phyloP scores from a whole-genome alignment of 2,329 filamentous ascomycete species.

The Pseudophaeomoniella oleicola region DNA sequence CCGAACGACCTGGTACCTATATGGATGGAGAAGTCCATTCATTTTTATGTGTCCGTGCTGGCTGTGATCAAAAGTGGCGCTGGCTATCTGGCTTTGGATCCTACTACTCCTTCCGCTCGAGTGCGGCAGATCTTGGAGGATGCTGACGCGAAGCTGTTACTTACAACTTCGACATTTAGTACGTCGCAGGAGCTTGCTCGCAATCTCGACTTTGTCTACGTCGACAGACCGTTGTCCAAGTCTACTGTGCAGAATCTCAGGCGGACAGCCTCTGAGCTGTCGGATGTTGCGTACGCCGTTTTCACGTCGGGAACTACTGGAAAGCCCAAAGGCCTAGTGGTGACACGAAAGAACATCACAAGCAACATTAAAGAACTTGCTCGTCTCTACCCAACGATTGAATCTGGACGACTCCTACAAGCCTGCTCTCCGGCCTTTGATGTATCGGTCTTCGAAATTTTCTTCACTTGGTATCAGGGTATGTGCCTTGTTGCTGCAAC shows the following conservation, averaged over 20 bases:
- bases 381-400: conserved; percentile 46
- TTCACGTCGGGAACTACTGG: conserved; percentile 79
- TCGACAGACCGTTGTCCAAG: background rate
- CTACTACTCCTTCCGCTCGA: conserved; percentile 51
- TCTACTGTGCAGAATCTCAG: background rate
- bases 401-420: conserved; percentile 53
- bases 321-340: conserved; percentile 61
- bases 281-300: conserved; percentile 57
- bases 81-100: conserved; percentile 66
- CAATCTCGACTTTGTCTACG: background rate
- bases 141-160: conserved; percentile 26
- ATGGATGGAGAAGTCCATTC: conserved; percentile 60
- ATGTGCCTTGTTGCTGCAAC: conserved; percentile 64
- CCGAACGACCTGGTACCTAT: conserved; percentile 53
- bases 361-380: conserved; percentile 59
- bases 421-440: conserved; percentile 77
- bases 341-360: conserved; percentile 61
- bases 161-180: conserved; percentile 21
- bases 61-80: conserved; percentile 60
- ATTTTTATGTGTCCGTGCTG: conserved; percentile 60
- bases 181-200: background rate
- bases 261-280: conserved; percentile 19
- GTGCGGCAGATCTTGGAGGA: conserved; percentile 48
- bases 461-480: conserved; percentile 66
- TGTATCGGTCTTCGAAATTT: conserved; percentile 79